These are phyloP conservation scores for Tilletia walkeri DNA, from an alignment of 1,284 basidiomycete genomes.

Conservation along the genomic window DNA sequence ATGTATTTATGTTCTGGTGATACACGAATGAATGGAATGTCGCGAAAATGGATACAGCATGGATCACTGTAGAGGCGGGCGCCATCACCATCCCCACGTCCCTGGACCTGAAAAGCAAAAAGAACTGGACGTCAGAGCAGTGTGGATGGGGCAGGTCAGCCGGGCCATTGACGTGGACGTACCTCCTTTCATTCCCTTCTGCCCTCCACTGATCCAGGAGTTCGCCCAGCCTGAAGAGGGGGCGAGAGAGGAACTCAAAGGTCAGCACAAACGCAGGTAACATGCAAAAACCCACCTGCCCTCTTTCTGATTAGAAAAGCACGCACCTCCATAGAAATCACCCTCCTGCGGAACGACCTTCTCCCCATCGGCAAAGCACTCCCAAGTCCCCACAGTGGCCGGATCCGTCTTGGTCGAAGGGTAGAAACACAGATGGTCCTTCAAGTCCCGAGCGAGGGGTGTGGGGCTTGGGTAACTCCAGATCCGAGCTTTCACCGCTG, in stretches of 20 bases:
- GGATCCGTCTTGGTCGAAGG: slow-evolving; percentile 39
- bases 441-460: slow-evolving; percentile 35
- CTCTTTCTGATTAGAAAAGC: too few relatives aligned
- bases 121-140: too few relatives aligned
- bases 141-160: too few relatives aligned
- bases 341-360: slow-evolving; percentile 46
- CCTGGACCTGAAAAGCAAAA: slow-evolving; percentile 2
- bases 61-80: too few relatives aligned
- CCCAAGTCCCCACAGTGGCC: slow-evolving; percentile 39
- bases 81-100: slow-evolving; percentile 13
- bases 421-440: slow-evolving; percentile 52
- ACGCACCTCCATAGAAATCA: slow-evolving; percentile 43
- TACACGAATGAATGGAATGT: too few relatives aligned
- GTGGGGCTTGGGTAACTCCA: slow-evolving; percentile 52
- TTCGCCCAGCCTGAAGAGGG: slow-evolving; percentile 17
- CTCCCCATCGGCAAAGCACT: slow-evolving; percentile 48
- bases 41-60: too few relatives aligned
- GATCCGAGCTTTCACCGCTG: slow-evolving; percentile 36
- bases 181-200: slow-evolving; percentile 52
- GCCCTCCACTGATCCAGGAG: slow-evolving; percentile 50
- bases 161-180: neutral
- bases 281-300: too few relatives aligned
- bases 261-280: neutral
- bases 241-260: neutral
- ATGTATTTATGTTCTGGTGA: too few relatives aligned